Evolutionary conservation across 1,284 basidiomycete species (phyloP).

Genomic region (Cutaneotrichosporon spelunceum): DNA sequence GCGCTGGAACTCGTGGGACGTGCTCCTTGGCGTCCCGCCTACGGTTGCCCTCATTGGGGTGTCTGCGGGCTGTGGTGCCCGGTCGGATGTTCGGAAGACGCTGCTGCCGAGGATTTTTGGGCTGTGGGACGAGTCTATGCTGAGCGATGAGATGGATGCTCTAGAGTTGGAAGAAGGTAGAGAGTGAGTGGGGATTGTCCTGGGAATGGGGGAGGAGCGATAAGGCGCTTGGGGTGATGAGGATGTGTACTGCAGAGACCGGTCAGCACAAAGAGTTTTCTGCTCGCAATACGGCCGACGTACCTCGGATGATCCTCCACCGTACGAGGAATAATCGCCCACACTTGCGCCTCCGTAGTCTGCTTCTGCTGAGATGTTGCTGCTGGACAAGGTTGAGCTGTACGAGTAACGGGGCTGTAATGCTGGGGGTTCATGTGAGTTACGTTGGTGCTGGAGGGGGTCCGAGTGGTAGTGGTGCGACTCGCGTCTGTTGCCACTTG

Average conservation of each 20-base stretch:
- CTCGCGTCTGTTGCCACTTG: not conserved
- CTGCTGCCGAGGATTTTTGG: constrained; percentile 9
- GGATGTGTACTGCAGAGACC: constrained; percentile 4
- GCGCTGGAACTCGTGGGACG: constrained; percentile 13
- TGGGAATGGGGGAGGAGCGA: constrained; percentile 2
- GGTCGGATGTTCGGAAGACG: constrained; percentile 9
- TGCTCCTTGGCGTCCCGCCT: constrained; percentile 4
- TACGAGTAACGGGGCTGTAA: not conserved
- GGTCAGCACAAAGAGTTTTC: not conserved
- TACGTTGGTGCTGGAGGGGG: not conserved
- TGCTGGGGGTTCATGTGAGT: not conserved
- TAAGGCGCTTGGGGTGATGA: constrained; percentile 1
- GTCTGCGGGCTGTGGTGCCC: not conserved
- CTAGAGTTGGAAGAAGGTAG: constrained; percentile 14
- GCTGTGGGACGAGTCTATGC: constrained; percentile 25
- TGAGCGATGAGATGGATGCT: constrained; percentile 22
- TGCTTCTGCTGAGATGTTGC: constrained; percentile 4
- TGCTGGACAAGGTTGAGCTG: constrained; percentile 4
- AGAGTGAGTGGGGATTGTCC: constrained; percentile 6
- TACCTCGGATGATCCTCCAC: not conserved
- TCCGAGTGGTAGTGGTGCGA: not conserved
- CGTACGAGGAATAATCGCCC: constrained; percentile 2
- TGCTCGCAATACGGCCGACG: not conserved
- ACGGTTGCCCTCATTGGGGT: not conserved
- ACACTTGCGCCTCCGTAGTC: constrained; percentile 6